These are phyloP conservation scores for Cucumis hystrix DNA, from an alignment of 306 rosid species.

Conservation along the genomic window DNA sequence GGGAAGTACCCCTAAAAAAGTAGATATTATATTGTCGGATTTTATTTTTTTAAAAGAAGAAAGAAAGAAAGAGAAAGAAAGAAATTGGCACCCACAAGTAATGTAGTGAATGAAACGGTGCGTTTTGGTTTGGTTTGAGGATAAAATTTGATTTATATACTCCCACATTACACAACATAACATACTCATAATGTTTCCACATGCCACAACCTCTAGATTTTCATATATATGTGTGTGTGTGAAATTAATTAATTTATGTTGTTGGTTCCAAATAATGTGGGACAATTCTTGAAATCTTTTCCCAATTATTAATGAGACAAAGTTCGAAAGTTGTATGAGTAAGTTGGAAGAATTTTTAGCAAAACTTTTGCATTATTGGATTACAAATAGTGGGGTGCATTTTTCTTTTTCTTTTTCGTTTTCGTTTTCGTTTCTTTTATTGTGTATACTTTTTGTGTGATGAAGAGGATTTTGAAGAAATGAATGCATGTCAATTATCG, in stretches of 20 bases:
- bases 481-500: too few species aligned
- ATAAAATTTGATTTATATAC: background rate
- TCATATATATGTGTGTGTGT: too few species aligned
- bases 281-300: background rate
- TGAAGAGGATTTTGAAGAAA: too few species aligned
- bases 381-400: background rate
- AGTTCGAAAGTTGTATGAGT: background rate
- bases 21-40: conserved; percentile 3
- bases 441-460: too few species aligned
- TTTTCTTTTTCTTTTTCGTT: too few species aligned
- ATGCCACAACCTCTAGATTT: background rate
- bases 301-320: background rate
- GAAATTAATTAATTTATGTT: background rate
- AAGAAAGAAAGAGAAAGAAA: too few species aligned
- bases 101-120: background rate
- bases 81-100: background rate
- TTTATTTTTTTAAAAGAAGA: too few species aligned
- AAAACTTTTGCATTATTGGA: conserved; percentile 2
- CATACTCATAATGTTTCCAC: conserved; percentile 1
- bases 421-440: too few species aligned
- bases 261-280: conserved; percentile 4
- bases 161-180: background rate
- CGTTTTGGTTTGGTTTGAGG: background rate
- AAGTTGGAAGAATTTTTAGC: background rate
- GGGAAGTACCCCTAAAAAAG: background rate